These are phyloP conservation scores for Meyerozyma athensensis DNA, from an alignment of 1,139 yeast species.

Conservation along the genomic window DNA sequence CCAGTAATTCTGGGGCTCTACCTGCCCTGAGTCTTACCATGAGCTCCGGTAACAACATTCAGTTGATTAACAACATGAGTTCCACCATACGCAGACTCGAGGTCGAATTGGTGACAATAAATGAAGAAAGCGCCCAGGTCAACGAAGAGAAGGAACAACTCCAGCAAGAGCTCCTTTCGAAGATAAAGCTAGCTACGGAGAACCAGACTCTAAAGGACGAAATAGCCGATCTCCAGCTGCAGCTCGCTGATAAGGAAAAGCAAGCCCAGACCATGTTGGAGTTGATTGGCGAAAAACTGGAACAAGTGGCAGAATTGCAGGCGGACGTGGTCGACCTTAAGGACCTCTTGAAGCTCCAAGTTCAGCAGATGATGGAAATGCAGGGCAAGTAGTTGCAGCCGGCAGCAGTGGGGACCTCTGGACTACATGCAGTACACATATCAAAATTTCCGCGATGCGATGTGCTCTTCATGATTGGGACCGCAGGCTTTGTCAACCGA, in stretches of 20 bases:
- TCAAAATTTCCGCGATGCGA: background rate
- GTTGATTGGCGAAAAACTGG: constrained; percentile 84
- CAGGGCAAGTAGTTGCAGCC: constrained; percentile 29
- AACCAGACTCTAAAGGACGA: constrained; percentile 32
- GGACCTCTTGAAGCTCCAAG: constrained; percentile 75
- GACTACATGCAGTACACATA: background rate
- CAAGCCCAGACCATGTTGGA: constrained; percentile 63
- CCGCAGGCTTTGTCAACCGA: constrained; percentile 15
- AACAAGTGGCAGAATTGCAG: constrained; percentile 73
- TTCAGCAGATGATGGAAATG: constrained; percentile 76
- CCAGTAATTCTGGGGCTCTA: constrained; percentile 13
- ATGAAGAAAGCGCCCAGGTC: constrained; percentile 57
- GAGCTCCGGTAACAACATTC: constrained; percentile 31
- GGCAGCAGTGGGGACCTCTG: background rate
- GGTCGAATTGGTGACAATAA: constrained; percentile 62
- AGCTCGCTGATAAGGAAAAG: constrained; percentile 33
- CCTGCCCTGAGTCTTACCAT: constrained; percentile 10
- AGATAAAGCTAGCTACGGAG: constrained; percentile 45
- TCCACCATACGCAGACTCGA: constrained; percentile 75
- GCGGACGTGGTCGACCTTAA: constrained; percentile 90
- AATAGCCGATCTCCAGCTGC: constrained; percentile 29
- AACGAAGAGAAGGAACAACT: constrained; percentile 58
- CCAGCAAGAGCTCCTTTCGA: constrained; percentile 56
- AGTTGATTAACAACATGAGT: constrained; percentile 67
- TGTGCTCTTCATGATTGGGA: background rate